phyloP scores from a whole-genome alignment of 495 filamentous ascomycete species.

The Cercophora scortea region DNA sequence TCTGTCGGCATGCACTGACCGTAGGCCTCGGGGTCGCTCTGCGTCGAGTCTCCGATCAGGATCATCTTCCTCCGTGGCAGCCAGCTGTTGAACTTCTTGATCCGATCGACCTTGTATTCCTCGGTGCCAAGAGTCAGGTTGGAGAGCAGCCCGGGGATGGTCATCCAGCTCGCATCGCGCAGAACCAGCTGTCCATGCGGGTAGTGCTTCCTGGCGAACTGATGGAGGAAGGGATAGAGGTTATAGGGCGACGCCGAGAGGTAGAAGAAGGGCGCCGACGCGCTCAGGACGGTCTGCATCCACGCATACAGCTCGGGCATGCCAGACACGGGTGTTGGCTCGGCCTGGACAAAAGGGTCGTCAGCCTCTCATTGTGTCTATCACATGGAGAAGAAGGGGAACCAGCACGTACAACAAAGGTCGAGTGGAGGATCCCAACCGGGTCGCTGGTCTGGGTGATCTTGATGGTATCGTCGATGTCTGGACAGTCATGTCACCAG shows the following conservation, averaged over 20 bases:
- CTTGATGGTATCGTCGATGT: constrained; percentile 96
- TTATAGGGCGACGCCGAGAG: constrained; percentile 93
- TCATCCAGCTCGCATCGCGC: constrained; percentile 82
- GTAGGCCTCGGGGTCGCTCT: constrained; percentile 87
- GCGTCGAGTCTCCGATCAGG: constrained; percentile 83
- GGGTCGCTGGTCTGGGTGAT: constrained; percentile 72
- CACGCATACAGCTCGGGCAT: constrained; percentile 79
- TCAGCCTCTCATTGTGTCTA: neutral
- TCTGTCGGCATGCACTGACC: constrained; percentile 41
- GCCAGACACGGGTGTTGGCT: constrained; percentile 59
- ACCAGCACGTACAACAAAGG: constrained; percentile 56
- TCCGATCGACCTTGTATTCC: constrained; percentile 78
- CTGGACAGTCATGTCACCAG: constrained; percentile 28
- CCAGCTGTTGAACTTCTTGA: constrained; percentile 66
- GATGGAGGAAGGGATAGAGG: constrained; percentile 77
- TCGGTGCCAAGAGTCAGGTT: constrained; percentile 75
- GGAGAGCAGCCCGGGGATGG: constrained; percentile 68
- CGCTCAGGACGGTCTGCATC: constrained; percentile 46
- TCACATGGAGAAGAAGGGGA: neutral
- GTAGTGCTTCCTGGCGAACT: constrained; percentile 63
- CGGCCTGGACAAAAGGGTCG: constrained; percentile 10
- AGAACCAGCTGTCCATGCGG: constrained; percentile 73
- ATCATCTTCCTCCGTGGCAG: constrained; percentile 73
- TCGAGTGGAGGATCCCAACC: constrained; percentile 71
- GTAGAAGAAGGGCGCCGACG: constrained; percentile 76